phyloP scores from a whole-genome alignment of 2,329 filamentous ascomycete genomes.

The Lomentospora prolificans region DNA sequence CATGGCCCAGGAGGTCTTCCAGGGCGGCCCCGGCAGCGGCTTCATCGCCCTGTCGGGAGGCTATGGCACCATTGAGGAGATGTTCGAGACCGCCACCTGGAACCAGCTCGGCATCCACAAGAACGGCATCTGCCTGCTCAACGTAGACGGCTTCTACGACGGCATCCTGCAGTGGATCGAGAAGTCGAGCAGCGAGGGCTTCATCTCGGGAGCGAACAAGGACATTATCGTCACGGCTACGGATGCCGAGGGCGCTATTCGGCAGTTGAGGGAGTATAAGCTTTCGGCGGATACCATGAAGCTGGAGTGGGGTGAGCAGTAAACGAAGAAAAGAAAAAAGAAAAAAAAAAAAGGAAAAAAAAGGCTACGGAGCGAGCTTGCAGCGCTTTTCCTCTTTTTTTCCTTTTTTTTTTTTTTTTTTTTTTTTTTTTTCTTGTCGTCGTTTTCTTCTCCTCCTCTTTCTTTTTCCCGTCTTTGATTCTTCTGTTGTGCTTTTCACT shows the following conservation, averaged over 20 bases:
- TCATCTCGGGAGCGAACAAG: conserved; percentile 61
- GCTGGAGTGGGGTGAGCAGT: conserved; percentile 69
- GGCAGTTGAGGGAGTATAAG: conserved; percentile 62
- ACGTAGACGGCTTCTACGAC: conserved; percentile 87
- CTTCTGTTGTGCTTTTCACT: neutral
- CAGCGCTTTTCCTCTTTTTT: neutral
- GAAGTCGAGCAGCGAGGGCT: conserved; percentile 65
- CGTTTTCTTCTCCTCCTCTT: neutral
- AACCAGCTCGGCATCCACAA: conserved; percentile 92
- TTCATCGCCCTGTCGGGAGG: conserved; percentile 86
- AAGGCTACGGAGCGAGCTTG: neutral
- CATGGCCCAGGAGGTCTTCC: conserved; percentile 83
- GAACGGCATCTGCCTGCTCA: conserved; percentile 69
- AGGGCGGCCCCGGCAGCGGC: conserved; percentile 70
- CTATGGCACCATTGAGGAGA: conserved; percentile 91
- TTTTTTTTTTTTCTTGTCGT: neutral
- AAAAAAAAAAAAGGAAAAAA: neutral
- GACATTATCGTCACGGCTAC: conserved; percentile 71
- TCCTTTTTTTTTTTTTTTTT: conserved; percentile 4
- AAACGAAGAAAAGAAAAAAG: conserved; percentile 14
- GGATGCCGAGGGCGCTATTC: conserved; percentile 62
- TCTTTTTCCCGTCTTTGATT: neutral
- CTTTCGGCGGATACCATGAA: conserved; percentile 67
- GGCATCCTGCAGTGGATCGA: conserved; percentile 75
- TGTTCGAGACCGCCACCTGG: conserved; percentile 88